These are phyloP conservation scores for Anethum foeniculum DNA, from an alignment of 140 eudicot genomes.

Conservation along the genomic window DNA sequence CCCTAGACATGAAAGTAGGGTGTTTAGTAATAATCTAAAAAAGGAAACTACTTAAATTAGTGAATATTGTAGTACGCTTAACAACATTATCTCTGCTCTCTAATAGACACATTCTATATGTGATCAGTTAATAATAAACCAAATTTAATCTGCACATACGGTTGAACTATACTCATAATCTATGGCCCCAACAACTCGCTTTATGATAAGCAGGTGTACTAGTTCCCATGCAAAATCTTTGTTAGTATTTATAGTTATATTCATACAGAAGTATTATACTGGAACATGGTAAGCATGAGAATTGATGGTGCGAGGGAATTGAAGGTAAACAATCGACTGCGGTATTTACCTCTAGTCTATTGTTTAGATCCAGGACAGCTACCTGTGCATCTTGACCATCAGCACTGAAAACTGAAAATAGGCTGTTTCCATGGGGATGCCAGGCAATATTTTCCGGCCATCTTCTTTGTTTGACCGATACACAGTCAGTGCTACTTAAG, in stretches of 20 bases:
- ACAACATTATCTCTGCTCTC: background rate
- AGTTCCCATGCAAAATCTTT: background rate
- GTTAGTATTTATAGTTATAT: background rate
- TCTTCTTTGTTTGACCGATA: constrained; percentile 59
- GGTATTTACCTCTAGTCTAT: constrained; percentile 50
- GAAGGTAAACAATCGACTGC: background rate
- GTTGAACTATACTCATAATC: background rate
- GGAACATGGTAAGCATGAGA: background rate
- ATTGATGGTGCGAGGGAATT: background rate
- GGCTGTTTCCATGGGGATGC: constrained; percentile 80
- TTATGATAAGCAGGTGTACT: background rate
- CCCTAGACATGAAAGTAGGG: background rate
- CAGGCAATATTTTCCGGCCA: constrained; percentile 99
- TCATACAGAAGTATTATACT: background rate
- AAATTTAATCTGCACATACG: background rate
- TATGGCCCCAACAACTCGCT: background rate
- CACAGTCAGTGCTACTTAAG: constrained; percentile 64
- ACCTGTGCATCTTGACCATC: constrained; percentile 87
- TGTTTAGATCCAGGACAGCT: constrained; percentile 55
- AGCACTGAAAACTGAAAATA: constrained; percentile 64
- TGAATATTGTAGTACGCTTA: no score
- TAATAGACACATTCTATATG: background rate
- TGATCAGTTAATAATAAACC: background rate
- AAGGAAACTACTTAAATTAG: background rate
- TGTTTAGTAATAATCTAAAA: background rate